phyloP scores from a whole-genome alignment of 768 basidiomycete species.

The Trametes coccinea region DNA sequence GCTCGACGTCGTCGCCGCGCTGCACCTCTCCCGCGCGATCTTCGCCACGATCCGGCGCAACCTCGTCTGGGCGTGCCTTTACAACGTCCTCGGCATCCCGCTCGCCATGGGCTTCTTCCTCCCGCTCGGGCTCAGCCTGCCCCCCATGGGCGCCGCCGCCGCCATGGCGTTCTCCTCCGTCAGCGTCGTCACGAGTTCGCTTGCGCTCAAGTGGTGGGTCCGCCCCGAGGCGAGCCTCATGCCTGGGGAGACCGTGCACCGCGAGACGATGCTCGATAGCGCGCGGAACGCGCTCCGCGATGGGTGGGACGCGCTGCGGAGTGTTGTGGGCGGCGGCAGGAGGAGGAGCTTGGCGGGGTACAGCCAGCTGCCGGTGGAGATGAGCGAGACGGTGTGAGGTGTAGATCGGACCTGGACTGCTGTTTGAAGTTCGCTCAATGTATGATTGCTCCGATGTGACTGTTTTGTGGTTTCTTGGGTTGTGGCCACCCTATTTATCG shows the following conservation, averaged over 20 bases:
- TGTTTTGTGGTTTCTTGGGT: not conserved
- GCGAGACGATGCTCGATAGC: slow-evolving; percentile 42
- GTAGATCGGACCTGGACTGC: not conserved
- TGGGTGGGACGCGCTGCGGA: slow-evolving; percentile 44
- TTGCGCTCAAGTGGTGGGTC: slow-evolving; percentile 84
- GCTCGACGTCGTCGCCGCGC: slow-evolving; percentile 94
- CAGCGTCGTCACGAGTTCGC: slow-evolving; percentile 88
- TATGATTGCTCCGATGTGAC: not conserved
- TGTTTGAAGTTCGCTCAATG: not conserved
- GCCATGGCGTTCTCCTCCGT: slow-evolving; percentile 99
- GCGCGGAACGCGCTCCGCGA: slow-evolving; percentile 44
- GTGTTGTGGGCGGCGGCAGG: slow-evolving; percentile 37
- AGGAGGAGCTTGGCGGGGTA: slow-evolving; percentile 54
- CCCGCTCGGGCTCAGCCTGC: slow-evolving; percentile 89
- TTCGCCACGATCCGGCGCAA: slow-evolving; percentile 91
- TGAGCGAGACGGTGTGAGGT: slow-evolving; percentile 31
- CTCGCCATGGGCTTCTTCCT: slow-evolving; percentile 97
- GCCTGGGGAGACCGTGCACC: slow-evolving; percentile 50
- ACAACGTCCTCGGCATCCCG: slow-evolving; percentile 92
- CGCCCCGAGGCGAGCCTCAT: slow-evolving; percentile 70
- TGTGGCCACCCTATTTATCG: not conserved
- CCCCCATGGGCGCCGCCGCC: slow-evolving; percentile 98
- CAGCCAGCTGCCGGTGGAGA: slow-evolving; percentile 69
- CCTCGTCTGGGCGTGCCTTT: slow-evolving; percentile 94
- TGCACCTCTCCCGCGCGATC: slow-evolving; percentile 86